Evolutionary conservation across 495 filamentous ascomycete species (phyloP), one percentile per base, ranked within the genome.

Genomic region (Mycothermus thermophilus): DNA sequence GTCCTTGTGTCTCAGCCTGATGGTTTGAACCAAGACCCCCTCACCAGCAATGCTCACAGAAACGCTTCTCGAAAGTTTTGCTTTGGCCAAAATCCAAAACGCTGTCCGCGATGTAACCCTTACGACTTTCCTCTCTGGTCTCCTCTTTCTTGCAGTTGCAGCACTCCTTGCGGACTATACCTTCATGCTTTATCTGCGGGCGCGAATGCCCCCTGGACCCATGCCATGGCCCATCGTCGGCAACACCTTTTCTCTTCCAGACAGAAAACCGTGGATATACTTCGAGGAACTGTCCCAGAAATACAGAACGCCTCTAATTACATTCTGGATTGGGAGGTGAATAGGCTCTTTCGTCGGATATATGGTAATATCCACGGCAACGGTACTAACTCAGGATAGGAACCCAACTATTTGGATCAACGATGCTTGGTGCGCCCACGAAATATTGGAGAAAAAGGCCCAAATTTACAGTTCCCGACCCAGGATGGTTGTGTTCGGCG

Each of bases 371-470:
- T 8, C 20, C 8, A 1, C 13, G 11, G 6, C 12, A 12, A 8
- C 29, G 3, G 2, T 1, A 22, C 31, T 35, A 2, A 40, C 32
- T 1, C 2, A 12, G 1, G 5, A 2, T 27, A 64, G 74, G 5
- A 73, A 69, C 30, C 73, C 74, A 0, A 77, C 72, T 0, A 61
- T 79, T 10, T 79, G 74, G 73, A 69, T 75, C 38, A 75, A 75
- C 47, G 72, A 79, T 42, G 72, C 71, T 0, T 75, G 72, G 72
- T 43, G 59, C 10, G 73, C 74, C 0, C 66, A 65, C 9, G 64
- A 67, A 25, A 49, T 69, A 3, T 58, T 75, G 23, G 71, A 75
- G 30, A 73, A 72, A 47, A 62, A 65, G 32, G 70, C 71, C 0
- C 61, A 59, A 1, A 67, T 72, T 31, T 75, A 74, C 45, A 55